Evolutionary conservation across 139 green algal species (phyloP).

Genomic region (Haematococcus lacustris): DNA sequence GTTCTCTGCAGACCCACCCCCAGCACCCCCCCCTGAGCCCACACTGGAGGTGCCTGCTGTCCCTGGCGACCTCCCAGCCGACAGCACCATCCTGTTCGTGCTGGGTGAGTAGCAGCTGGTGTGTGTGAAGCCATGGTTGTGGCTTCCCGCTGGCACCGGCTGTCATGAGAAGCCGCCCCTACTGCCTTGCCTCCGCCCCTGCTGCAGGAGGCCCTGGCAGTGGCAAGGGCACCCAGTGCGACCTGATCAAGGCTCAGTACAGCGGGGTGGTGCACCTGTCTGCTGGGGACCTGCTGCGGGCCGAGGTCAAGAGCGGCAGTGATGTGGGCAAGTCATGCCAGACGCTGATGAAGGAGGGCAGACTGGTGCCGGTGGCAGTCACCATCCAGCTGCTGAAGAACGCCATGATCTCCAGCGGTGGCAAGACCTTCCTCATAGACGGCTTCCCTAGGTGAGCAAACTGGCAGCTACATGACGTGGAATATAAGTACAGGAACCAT

Average conservation of each 20-base stretch:
- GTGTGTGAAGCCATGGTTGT: too few species aligned
- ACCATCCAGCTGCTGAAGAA: conserved; percentile 68
- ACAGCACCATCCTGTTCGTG: conserved; percentile 39
- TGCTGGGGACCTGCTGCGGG: conserved; percentile 68
- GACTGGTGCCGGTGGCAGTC: conserved; percentile 66
- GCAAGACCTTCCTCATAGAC: conserved; percentile 80
- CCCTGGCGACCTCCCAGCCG: conserved; percentile 14
- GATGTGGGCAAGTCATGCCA: conserved; percentile 57
- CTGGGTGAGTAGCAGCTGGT: conserved; percentile 24
- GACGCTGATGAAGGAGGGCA: conserved; percentile 73
- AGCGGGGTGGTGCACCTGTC: conserved; percentile 40
- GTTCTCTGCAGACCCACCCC: too few species aligned
- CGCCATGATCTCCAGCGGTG: conserved; percentile 55
- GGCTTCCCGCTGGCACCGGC: too few species aligned
- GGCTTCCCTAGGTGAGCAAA: conserved; percentile 71
- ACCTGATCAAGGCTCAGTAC: conserved; percentile 29
- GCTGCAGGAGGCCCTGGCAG: conserved; percentile 36
- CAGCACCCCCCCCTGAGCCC: too few species aligned
- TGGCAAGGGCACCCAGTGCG: conserved; percentile 48
- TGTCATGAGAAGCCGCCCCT: too few species aligned
- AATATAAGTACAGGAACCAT: too few species aligned
- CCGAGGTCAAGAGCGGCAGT: conserved; percentile 58
- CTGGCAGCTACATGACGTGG: too few species aligned
- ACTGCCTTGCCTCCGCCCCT: too few species aligned
- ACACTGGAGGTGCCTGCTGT: conserved; percentile 25